A percentile compares a stretch with the other conserved stretches of the same genome.
These are phyloP conservation scores for Papilionanthe hybrid DNA, from an alignment of 116 monocot species.

Conservation along the genomic window DNA sequence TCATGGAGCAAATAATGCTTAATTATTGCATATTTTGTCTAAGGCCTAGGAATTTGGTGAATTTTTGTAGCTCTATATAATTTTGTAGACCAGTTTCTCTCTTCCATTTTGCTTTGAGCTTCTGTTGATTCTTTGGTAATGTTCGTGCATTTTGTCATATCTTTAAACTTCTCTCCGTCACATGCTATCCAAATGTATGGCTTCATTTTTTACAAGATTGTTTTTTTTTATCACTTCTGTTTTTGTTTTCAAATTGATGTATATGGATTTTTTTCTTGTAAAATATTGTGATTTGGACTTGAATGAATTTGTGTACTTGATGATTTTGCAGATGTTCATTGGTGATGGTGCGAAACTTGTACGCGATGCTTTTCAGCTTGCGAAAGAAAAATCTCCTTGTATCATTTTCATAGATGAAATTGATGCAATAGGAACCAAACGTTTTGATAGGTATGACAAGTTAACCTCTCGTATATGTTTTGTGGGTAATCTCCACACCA, in stretches of 20 bases:
- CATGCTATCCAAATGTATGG: neutral
- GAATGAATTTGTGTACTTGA: neutral
- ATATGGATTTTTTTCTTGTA: neutral
- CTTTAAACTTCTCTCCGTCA: neutral
- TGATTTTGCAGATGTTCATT: conserved; percentile 67
- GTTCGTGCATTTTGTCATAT: too few species aligned
- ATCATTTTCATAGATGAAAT: conserved; percentile 98
- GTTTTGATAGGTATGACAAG: conserved; percentile 72
- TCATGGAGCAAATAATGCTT: too few species aligned
- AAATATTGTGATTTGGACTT: neutral
- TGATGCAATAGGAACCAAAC: conserved; percentile 96
- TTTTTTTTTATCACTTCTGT: neutral
- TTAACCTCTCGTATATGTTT: neutral
- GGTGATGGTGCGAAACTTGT: conserved; percentile 97
- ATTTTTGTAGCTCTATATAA: neutral
- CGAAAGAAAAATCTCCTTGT: conserved; percentile 95
- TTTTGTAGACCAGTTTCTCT: neutral
- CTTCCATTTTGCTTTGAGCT: neutral
- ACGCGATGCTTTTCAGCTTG: conserved; percentile 92
- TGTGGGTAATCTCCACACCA: neutral
- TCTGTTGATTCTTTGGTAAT: neutral
- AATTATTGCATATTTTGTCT: too few species aligned
- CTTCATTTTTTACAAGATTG: neutral
- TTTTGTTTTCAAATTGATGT: neutral
- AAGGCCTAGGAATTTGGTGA: too few species aligned